These are phyloP conservation scores for Linnemannia zychae DNA, from an alignment of 192 early-diverging fungal species.

Conservation along the genomic window DNA sequence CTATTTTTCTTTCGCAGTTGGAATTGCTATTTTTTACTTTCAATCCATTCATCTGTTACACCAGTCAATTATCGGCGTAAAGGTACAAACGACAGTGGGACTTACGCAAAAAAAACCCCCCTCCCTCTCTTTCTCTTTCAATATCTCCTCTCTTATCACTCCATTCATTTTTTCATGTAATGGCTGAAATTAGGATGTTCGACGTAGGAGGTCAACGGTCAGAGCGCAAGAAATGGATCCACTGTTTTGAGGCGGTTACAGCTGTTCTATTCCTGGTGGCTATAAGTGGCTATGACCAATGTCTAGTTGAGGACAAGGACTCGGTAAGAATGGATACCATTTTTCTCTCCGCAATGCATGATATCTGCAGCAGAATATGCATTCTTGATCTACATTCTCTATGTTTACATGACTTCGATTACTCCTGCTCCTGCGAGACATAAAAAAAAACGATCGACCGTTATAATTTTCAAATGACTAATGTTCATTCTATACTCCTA, in stretches of 20 bases:
- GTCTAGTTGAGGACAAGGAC: conserved; percentile 64
- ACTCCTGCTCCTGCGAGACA: too few relatives aligned
- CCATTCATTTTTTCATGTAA: too few relatives aligned
- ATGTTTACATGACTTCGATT: conserved; percentile 15
- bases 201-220: conserved; percentile 72
- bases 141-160: background rate
- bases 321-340: conserved; percentile 53
- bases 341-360: background rate
- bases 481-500: background rate
- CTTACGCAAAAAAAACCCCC: conserved; percentile 20
- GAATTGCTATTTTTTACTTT: background rate
- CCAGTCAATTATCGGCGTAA: background rate
- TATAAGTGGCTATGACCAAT: conserved; percentile 73
- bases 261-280: conserved; percentile 72
- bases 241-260: conserved; percentile 69
- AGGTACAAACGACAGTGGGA: background rate
- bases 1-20: background rate
- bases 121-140: background rate
- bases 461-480: background rate
- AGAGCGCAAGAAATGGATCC: conserved; percentile 70
- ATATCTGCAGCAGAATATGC: background rate
- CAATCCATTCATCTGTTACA: too few relatives aligned
- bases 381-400: background rate
- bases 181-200: conserved; percentile 69
- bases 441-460: too few relatives aligned